Base-by-base conservation (phyloP, 1,284 basidiomycete species). In the Gastroboletus turbinatus region DNA sequence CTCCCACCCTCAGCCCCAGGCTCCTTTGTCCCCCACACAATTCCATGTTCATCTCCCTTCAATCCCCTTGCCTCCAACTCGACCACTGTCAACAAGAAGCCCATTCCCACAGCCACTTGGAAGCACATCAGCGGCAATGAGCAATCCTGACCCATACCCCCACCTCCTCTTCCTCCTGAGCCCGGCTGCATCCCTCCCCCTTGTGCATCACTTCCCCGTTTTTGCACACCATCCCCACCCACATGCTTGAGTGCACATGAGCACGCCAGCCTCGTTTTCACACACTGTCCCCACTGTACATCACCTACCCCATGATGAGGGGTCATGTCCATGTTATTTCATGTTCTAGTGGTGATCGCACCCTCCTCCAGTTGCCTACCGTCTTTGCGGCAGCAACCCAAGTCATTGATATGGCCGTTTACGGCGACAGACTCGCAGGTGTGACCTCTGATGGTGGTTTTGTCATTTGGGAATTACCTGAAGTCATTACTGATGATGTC, bases 241-340 rank as follows among this genome's bases (percentile, higher is more conserved):
- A n/a, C n/a, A n/a, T n/a, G n/a, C n/a, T n/a, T n/a, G n/a, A n/a
- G n/a, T n/a, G n/a, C n/a, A n/a, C n/a, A n/a, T n/a, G n/a, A n/a
- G n/a, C n/a, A n/a, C n/a, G n/a, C n/a, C n/a, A n/a, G n/a, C n/a
- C n/a, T n/a, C n/a, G n/a, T n/a, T n/a, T n/a, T n/a, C n/a, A n/a
- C n/a, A n/a, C n/a, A n/a, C n/a, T n/a, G n/a, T n/a, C n/a, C n/a
- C n/a, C n/a, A n/a, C n/a, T n/a, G n/a, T n/a, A n/a, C n/a, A n/a
- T n/a, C n/a, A n/a, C n/a, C 14, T 93, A 93, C 66, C 90, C 88
- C 21, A 92, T 93, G 91, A 92, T 87, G n/a, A 85, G 87, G 74
- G 89, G 87, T 83, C 89, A 90, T 60, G 87, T 92, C 51, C 86
- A 90, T 48, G 87, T 93, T 51, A 92, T 93, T 58, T 92, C 90